phyloP scores from a whole-genome alignment of 768 basidiomycete genomes.

The Pholiota conissans region DNA sequence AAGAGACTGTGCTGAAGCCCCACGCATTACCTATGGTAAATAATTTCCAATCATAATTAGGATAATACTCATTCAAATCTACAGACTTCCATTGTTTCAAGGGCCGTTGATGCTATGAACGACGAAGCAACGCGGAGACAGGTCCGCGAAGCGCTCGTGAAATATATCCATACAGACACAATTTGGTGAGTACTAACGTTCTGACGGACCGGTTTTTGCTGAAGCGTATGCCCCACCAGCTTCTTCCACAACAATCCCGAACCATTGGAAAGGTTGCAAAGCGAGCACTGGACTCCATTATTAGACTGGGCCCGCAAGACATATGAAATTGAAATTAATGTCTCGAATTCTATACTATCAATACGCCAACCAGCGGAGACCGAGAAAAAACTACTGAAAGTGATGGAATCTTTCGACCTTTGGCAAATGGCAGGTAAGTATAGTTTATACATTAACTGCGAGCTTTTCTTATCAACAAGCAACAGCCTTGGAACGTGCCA shows the following conservation, averaged over 20 bases:
- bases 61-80: conserved; percentile 11
- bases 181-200: conserved; percentile 58
- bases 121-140: conserved; percentile 56
- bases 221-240: conserved; percentile 38
- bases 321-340: conserved; percentile 65
- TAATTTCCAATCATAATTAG: background rate
- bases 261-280: conserved; percentile 74
- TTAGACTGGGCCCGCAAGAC: conserved; percentile 73
- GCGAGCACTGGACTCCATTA: conserved; percentile 86
- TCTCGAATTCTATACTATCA: conserved; percentile 71
- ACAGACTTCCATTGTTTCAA: conserved; percentile 88
- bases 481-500: conserved; percentile 87
- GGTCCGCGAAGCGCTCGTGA: conserved; percentile 68
- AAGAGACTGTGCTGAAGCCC: conserved; percentile 80
- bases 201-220: background rate
- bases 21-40: conserved; percentile 89
- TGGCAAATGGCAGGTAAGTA: conserved; percentile 89
- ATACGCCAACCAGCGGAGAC: conserved; percentile 72
- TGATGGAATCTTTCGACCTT: conserved; percentile 64
- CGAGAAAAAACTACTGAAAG: conserved; percentile 52
- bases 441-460: background rate
- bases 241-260: conserved; percentile 83
- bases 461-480: background rate
- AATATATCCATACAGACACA: conserved; percentile 94
- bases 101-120: conserved; percentile 81